These are phyloP conservation scores for Lotus japonicus DNA, from an alignment of 306 rosid species.

Conservation along the genomic window DNA sequence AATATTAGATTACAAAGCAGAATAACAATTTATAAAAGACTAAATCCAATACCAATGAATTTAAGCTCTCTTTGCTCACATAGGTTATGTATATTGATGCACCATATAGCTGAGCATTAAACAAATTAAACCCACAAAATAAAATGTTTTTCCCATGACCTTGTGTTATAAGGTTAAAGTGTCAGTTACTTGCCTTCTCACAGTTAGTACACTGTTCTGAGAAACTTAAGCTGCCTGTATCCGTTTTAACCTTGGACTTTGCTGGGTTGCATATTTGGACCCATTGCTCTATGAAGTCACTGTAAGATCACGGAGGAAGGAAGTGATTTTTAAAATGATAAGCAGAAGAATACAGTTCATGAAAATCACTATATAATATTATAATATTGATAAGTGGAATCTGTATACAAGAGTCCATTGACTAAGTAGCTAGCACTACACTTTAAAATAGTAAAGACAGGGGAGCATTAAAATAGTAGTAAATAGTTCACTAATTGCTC, in stretches of 20 bases:
- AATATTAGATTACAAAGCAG: background rate
- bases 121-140: background rate
- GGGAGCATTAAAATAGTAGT: background rate
- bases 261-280: constrained; percentile 79
- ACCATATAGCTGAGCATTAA: background rate
- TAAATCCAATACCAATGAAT: background rate
- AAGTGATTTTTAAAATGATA: background rate
- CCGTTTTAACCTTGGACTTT: constrained; percentile 48
- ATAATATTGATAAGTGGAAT: background rate
- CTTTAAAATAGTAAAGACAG: background rate
- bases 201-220: constrained; percentile 67
- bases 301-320: constrained; percentile 18
- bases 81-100: too few species aligned
- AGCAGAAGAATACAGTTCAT: background rate
- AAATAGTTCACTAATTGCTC: background rate
- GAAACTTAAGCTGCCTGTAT: constrained; percentile 33
- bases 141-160: background rate
- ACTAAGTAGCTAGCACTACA: background rate
- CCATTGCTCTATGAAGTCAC: constrained; percentile 93
- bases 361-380: background rate
- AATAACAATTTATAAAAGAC: background rate
- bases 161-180: background rate
- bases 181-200: constrained; percentile 55
- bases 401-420: background rate
- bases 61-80: background rate